phyloP scores from a whole-genome alignment of 805 yeast genomes.

The Candida montana region DNA sequence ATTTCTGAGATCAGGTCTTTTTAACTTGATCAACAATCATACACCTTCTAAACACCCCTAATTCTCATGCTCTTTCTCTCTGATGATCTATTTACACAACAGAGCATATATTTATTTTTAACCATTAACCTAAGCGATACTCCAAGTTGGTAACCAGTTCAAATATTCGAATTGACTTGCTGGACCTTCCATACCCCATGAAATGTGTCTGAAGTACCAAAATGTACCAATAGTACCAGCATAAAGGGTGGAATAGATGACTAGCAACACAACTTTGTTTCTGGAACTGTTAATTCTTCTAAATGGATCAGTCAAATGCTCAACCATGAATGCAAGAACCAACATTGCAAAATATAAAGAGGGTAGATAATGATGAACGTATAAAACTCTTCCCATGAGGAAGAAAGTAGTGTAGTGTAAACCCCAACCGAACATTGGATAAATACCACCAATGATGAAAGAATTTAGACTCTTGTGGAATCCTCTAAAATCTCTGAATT shows the following conservation, averaged over 20 bases:
- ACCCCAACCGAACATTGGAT: constrained; percentile 80
- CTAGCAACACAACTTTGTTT: constrained; percentile 22
- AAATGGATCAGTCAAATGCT: constrained; percentile 29
- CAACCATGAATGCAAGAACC: constrained; percentile 49
- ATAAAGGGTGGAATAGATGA: constrained; percentile 37
- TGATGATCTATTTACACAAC: neutral
- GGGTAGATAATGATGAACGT: constrained; percentile 82
- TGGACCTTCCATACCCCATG: constrained; percentile 62
- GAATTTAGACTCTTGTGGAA: constrained; percentile 40
- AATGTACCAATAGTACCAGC: constrained; percentile 45
- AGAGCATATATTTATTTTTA: too few relatives aligned
- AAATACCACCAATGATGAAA: constrained; percentile 66
- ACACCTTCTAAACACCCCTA: too few relatives aligned
- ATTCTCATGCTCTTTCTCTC: neutral
- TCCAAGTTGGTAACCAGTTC: constrained; percentile 47
- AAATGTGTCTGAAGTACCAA: constrained; percentile 54
- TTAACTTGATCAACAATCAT: too few relatives aligned
- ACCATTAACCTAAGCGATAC: constrained; percentile 24
- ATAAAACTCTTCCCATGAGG: constrained; percentile 81
- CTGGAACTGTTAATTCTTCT: constrained; percentile 18
- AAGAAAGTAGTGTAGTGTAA: constrained; percentile 71
- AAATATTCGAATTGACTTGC: constrained; percentile 35
- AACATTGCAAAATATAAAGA: constrained; percentile 73
- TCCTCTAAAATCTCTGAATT: constrained; percentile 51
- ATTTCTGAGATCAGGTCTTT: too few relatives aligned